These are phyloP conservation scores for Phytopythium cucurbitacearum DNA, from an alignment of 352 stramenopile genomes.

Conservation along the genomic window DNA sequence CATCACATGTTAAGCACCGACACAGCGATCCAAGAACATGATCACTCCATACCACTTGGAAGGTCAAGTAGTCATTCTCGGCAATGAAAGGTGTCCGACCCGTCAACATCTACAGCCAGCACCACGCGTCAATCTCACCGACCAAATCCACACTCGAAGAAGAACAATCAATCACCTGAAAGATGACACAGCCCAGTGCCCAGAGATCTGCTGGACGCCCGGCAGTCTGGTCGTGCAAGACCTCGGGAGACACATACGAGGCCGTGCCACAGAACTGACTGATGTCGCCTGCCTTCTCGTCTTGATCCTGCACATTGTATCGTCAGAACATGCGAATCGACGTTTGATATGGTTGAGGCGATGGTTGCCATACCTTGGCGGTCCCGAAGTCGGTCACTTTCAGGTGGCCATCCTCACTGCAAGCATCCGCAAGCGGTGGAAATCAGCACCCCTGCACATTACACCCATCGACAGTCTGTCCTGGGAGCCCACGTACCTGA, in stretches of 20 bases:
- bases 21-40: neutral
- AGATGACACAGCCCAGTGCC: constrained; percentile 90
- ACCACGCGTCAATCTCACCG: neutral
- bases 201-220: constrained; percentile 85
- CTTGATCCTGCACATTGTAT: constrained; percentile 44
- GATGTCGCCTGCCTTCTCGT: constrained; percentile 46
- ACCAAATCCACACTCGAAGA: neutral
- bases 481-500: constrained; percentile 34
- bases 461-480: neutral
- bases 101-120: constrained; percentile 58
- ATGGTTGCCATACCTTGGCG: constrained; percentile 44
- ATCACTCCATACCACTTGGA: constrained; percentile 63
- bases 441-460: neutral
- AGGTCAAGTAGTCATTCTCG: constrained; percentile 90
- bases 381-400: constrained; percentile 91
- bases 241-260: constrained; percentile 90
- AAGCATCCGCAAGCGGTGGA: neutral
- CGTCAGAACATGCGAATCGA: neutral
- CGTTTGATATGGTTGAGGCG: neutral
- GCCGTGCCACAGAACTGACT: constrained; percentile 88
- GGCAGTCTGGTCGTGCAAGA: constrained; percentile 81
- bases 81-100: constrained; percentile 83
- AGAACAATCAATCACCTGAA: constrained; percentile 32
- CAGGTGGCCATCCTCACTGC: constrained; percentile 70
- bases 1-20: neutral